phyloP scores from a whole-genome alignment of 2,329 filamentous ascomycete genomes.

The Metarhizium sp. region DNA sequence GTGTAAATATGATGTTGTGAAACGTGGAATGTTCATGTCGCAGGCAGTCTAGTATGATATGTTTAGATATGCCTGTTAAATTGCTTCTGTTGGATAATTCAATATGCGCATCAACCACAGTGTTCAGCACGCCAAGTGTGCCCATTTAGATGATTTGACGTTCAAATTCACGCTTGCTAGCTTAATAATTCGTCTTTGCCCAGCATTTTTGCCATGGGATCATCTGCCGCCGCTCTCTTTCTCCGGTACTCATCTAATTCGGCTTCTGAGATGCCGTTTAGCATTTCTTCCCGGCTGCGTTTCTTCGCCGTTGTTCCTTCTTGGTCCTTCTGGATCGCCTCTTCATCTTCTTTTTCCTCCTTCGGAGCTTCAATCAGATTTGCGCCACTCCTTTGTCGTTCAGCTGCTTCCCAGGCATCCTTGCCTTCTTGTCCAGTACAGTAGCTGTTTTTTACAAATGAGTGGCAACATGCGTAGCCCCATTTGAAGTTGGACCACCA shows the following conservation, averaged over 20 bases:
- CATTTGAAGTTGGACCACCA: constrained; percentile 96
- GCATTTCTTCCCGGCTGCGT: constrained; percentile 69
- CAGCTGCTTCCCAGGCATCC: constrained; percentile 67
- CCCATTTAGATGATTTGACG: not conserved
- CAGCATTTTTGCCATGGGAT: constrained; percentile 79
- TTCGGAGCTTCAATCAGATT: constrained; percentile 28
- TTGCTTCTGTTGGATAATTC: not conserved
- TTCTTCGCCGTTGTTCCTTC: constrained; percentile 44
- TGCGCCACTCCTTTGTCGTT: constrained; percentile 45
- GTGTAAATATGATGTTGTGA: constrained; percentile 4
- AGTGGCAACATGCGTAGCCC: constrained; percentile 95
- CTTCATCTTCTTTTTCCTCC: constrained; percentile 13
- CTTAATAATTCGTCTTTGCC: constrained; percentile 60
- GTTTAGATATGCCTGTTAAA: not conserved
- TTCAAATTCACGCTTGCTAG: not conserved
- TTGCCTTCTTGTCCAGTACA: constrained; percentile 90
- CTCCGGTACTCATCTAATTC: constrained; percentile 80
- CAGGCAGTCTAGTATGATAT: too few species aligned
- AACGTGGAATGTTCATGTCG: not conserved
- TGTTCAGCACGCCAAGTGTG: not conserved
- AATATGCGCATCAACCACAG: not conserved
- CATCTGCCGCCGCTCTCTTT: constrained; percentile 63
- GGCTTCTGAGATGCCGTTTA: constrained; percentile 67
- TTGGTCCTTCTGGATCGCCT: constrained; percentile 19
- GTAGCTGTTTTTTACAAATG: constrained; percentile 90